Percentiles rank a stretch among this genome's conserved stretches.
phyloP scores from a whole-genome alignment of 306 rosid species.

The Dryas octopetala region DNA sequence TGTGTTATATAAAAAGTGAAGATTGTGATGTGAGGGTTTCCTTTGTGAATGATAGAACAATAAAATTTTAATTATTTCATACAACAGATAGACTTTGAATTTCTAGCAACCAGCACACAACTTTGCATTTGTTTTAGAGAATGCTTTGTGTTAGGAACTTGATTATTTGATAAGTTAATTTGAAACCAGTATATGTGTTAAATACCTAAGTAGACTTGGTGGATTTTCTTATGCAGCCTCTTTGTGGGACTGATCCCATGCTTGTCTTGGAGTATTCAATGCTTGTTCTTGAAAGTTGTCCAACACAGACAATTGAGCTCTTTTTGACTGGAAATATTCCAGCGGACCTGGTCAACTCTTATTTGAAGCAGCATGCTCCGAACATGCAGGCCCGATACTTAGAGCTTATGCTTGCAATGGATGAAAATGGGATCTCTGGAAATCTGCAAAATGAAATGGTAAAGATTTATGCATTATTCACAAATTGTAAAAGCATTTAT shows the following conservation, averaged over 20 bases:
- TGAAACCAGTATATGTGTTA: not conserved
- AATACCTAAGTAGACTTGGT: slow-evolving; percentile 3
- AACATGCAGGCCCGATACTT: slow-evolving; percentile 90
- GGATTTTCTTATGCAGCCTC: slow-evolving; percentile 68
- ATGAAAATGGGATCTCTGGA: slow-evolving; percentile 86
- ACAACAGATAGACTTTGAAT: not conserved
- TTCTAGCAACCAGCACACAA: not conserved
- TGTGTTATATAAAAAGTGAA: slow-evolving; percentile 12
- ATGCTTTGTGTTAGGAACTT: not conserved
- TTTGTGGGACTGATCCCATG: slow-evolving; percentile 89
- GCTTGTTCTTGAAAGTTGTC: slow-evolving; percentile 98
- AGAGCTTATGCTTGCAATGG: slow-evolving; percentile 98
- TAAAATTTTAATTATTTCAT: not conserved
- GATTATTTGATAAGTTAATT: not conserved
- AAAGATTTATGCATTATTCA: slow-evolving; percentile 32
- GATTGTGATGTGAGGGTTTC: not conserved
- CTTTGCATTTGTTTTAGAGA: not conserved
- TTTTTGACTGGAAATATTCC: slow-evolving; percentile 95
- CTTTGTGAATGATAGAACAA: not conserved
- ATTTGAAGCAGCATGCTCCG: slow-evolving; percentile 96
- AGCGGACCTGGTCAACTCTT: slow-evolving; percentile 93
- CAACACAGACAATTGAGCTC: slow-evolving; percentile 90
- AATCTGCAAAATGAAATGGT: slow-evolving; percentile 99
- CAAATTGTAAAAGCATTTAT: slow-evolving; percentile 6
- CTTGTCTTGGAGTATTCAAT: slow-evolving; percentile 91